These are phyloP conservation scores for Collybiopsis luxurians DNA, from an alignment of 768 basidiomycete species.

Conservation along the genomic window DNA sequence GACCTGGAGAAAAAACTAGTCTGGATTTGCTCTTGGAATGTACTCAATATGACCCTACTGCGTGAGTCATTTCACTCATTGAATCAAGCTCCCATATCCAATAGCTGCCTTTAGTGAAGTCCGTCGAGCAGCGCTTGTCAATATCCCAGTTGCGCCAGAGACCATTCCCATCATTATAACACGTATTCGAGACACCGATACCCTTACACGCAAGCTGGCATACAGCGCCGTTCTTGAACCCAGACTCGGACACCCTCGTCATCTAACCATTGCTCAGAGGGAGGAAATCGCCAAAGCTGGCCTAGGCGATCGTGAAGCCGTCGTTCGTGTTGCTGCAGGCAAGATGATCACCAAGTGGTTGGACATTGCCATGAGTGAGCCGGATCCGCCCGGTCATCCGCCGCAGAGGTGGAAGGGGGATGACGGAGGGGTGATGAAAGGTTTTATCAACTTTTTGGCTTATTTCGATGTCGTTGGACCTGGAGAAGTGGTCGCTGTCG, in stretches of 20 bases:
- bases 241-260: constrained; percentile 61
- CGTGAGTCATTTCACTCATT: constrained; percentile 30
- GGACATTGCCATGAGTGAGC: constrained; percentile 49
- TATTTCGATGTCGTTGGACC: constrained; percentile 64
- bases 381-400: constrained; percentile 26
- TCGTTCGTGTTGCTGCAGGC: constrained; percentile 78
- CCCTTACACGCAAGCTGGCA: constrained; percentile 73
- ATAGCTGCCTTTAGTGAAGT: constrained; percentile 59
- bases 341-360: constrained; percentile 83
- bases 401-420: constrained; percentile 36
- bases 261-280: constrained; percentile 75
- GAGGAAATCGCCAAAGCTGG: constrained; percentile 86
- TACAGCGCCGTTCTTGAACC: constrained; percentile 64
- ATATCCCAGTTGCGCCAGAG: constrained; percentile 58
- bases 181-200: constrained; percentile 84
- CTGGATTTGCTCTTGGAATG: constrained; percentile 68
- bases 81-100: not conserved
- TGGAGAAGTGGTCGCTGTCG: constrained; percentile 73
- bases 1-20: constrained; percentile 48
- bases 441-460: constrained; percentile 39
- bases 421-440: constrained; percentile 46
- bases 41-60: constrained; percentile 71
- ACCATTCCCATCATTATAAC: constrained; percentile 71
- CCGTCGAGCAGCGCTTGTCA: constrained; percentile 83
- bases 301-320: constrained; percentile 83